A percentile compares a stretch with the other conserved stretches of the same genome.
These are phyloP conservation scores for Leccinum barrowsii DNA, from an alignment of 768 basidiomycete species.

Conservation along the genomic window DNA sequence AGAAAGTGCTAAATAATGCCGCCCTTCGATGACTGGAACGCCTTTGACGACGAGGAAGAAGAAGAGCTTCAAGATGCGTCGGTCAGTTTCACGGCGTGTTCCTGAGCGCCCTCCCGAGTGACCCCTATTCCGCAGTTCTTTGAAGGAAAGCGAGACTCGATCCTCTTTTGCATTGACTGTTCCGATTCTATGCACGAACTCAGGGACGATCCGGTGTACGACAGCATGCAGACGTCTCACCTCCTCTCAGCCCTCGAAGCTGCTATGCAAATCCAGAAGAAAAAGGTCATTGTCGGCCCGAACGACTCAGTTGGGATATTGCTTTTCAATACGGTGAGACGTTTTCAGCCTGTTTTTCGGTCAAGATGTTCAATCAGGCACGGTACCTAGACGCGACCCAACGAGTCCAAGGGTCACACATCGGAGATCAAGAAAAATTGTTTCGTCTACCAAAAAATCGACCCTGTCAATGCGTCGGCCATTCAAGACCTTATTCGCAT, in stretches of 20 bases:
- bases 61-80: constrained; percentile 74
- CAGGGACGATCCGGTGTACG: constrained; percentile 59
- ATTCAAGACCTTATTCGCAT: constrained; percentile 77
- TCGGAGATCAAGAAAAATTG: constrained; percentile 68
- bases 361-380: background rate
- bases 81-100: constrained; percentile 35
- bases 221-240: constrained; percentile 70
- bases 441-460: constrained; percentile 72
- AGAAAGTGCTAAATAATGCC: constrained; percentile 40
- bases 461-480: constrained; percentile 72
- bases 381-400: constrained; percentile 20
- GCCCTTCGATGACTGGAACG: constrained; percentile 79
- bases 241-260: constrained; percentile 76
- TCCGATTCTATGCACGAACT: constrained; percentile 84
- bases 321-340: constrained; percentile 86
- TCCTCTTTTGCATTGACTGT: constrained; percentile 95
- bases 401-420: constrained; percentile 35
- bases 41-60: constrained; percentile 75
- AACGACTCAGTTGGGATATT: constrained; percentile 88
- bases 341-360: background rate
- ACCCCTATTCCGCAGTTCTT: constrained; percentile 44
- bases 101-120: background rate
- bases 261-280: constrained; percentile 84
- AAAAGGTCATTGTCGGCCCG: constrained; percentile 84
- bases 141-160: constrained; percentile 78